phyloP scores from a whole-genome alignment of 1,139 yeast genomes.

The Debaryomyces robertsiae region DNA sequence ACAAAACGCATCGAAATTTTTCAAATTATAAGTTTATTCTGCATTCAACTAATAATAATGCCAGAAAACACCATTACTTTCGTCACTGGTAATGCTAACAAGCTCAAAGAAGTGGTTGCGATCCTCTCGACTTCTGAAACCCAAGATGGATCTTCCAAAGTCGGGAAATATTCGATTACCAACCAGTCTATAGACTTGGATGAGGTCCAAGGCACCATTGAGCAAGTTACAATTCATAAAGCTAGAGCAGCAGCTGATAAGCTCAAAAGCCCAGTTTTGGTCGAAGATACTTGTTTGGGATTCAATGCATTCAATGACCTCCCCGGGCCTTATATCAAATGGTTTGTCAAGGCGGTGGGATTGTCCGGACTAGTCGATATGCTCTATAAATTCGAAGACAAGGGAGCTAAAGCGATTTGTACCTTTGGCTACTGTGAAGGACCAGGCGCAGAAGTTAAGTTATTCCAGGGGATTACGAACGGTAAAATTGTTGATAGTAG shows the following conservation, averaged over 20 bases:
- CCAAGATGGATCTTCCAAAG: conserved; percentile 30
- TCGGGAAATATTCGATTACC: conserved; percentile 56
- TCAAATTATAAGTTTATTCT: background rate
- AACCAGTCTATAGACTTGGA: conserved; percentile 76
- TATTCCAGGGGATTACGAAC: conserved; percentile 83
- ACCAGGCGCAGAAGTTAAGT: conserved; percentile 66
- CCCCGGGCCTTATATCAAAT: conserved; percentile 92
- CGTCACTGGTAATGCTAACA: conserved; percentile 88
- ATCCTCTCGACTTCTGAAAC: conserved; percentile 50
- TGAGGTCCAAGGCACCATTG: conserved; percentile 88
- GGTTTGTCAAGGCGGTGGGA: conserved; percentile 81
- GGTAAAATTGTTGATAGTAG: conserved; percentile 79
- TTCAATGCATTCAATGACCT: conserved; percentile 76
- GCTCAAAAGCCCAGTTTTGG: conserved; percentile 74
- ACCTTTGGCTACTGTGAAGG: conserved; percentile 92
- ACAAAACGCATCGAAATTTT: no score
- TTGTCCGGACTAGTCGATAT: conserved; percentile 73
- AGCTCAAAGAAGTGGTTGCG: conserved; percentile 78
- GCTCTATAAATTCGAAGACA: conserved; percentile 79
- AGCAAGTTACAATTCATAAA: conserved; percentile 80
- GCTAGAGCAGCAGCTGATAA: conserved; percentile 73
- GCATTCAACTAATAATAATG: conserved; percentile 1
- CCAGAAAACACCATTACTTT: conserved; percentile 48
- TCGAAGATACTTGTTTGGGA: conserved; percentile 92
- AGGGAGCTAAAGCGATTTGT: conserved; percentile 84